Base-by-base conservation (phyloP, 306 rosid genomes). In the Trifolium fragiferum region DNA sequence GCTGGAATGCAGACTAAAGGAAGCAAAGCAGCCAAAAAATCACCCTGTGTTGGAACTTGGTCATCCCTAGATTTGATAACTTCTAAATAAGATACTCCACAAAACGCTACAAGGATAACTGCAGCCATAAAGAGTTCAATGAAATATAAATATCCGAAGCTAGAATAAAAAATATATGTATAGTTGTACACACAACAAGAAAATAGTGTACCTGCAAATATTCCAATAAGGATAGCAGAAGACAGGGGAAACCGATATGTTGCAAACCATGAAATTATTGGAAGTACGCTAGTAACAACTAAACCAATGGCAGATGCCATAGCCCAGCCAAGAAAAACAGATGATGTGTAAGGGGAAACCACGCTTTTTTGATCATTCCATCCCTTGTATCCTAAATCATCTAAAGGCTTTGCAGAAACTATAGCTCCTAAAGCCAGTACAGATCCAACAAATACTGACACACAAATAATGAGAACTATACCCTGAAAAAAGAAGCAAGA, bases 21-120 rank as follows among this genome's bases (percentile, higher is more conserved):
- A 86, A 95, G 98, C 73, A 95, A 85, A 64, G 99, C 99, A 75
- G 99, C 99, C 80, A 95, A 90, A 79, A 95, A 95, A 75, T 95
- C 99, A 79, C 87, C 93, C 78, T 80, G 76, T 14, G 99, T 89
- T 58, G 99, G 97, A 86, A 82, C 83, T 66, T 84, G 83, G 64
- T 84, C 88, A 73, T 86, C 90, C 80, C 97, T 85, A 80, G 89
- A 92, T 67, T 90, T 95, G 76, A 87, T 87, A 44, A 95, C 89
- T 86, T 90, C 98, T 78, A 90, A 81, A 78, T 95, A 95, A 49
- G 99, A 95, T 70, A 82, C 96, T 73, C 98, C 97, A 75, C 96
- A 87, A 86, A 95, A 95, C 82, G 93, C 81, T 64, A 95, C 89
- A 60, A 92, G 95, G 70, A 92, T 95, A 68, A 79, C 99, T 95